Evolutionary conservation across 2,329 filamentous ascomycete genomes (phyloP).

Genomic region (Fusarium sublunatum): DNA sequence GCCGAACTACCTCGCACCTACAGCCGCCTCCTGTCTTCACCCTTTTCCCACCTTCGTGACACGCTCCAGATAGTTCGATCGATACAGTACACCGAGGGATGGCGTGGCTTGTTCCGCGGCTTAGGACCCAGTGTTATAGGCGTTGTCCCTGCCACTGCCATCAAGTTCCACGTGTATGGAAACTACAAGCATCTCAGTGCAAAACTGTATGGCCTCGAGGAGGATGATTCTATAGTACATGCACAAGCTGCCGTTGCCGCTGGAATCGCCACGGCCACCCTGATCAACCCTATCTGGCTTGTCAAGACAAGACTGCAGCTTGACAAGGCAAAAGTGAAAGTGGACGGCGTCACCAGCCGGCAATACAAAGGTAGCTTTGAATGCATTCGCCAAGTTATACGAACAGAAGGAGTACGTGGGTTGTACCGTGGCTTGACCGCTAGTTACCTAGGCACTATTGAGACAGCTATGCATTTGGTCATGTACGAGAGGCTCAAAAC

Average conservation of each 20-base stretch:
- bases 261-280: conserved; percentile 75
- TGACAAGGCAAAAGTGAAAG: conserved; percentile 70
- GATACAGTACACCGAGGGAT: conserved; percentile 77
- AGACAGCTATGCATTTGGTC: conserved; percentile 77
- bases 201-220: conserved; percentile 66
- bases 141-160: conserved; percentile 75
- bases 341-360: conserved; percentile 55
- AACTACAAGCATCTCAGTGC: conserved; percentile 76
- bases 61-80: conserved; percentile 82
- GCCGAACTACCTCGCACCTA: conserved; percentile 69
- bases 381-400: conserved; percentile 73
- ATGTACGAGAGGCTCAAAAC: conserved; percentile 77
- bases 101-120: conserved; percentile 76
- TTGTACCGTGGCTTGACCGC: conserved; percentile 75
- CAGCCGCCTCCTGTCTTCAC: conserved; percentile 65
- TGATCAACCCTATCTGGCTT: conserved; percentile 80
- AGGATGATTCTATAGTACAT: conserved; percentile 69
- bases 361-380: conserved; percentile 76
- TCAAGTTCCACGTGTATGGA: conserved; percentile 78
- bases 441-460: conserved; percentile 75
- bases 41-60: conserved; percentile 77
- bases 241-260: conserved; percentile 71
- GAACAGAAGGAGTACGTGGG: conserved; percentile 71
- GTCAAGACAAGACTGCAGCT: conserved; percentile 78
- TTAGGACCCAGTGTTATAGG: conserved; percentile 76